Percentiles rank a stretch among this genome's conserved stretches.
These are phyloP conservation scores for Delitschia confertaspora DNA, from an alignment of 495 filamentous ascomycete species.

Conservation along the genomic window DNA sequence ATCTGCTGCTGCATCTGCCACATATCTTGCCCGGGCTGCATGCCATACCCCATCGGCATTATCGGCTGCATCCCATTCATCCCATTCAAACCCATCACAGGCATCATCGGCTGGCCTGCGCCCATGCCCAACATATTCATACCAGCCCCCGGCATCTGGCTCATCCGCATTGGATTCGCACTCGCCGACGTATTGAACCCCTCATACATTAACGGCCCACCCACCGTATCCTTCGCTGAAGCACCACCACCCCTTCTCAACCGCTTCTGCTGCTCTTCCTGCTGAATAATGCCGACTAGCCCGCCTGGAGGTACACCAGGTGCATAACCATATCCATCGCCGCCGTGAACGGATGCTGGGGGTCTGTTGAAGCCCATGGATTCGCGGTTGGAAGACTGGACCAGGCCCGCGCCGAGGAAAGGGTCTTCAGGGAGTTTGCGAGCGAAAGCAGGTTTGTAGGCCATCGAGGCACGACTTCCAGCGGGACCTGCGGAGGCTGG, in stretches of 20 bases:
- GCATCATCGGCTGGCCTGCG: too few relatives aligned
- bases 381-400: conserved; percentile 66
- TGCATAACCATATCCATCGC: conserved; percentile 29
- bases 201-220: background rate
- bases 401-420: conserved; percentile 73
- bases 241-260: conserved; percentile 73
- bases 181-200: too few relatives aligned
- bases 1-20: conserved; percentile 19
- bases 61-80: conserved; percentile 5
- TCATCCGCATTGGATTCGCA: conserved; percentile 7
- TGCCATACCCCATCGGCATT: conserved; percentile 12
- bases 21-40: conserved; percentile 8
- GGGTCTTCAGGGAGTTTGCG: conserved; percentile 80
- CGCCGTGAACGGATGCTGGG: conserved; percentile 49
- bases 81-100: too few relatives aligned
- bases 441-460: conserved; percentile 71
- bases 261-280: conserved; percentile 69
- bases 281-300: conserved; percentile 82
- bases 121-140: conserved; percentile 7
- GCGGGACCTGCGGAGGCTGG: conserved; percentile 40
- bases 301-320: conserved; percentile 47
- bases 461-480: conserved; percentile 37
- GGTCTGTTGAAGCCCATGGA: conserved; percentile 43
- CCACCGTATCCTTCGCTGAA: background rate
- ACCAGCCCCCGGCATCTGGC: conserved; percentile 7